These are phyloP conservation scores for Penicillium sp. DNA, from an alignment of 2,329 filamentous ascomycete genomes.

Conservation along the genomic window DNA sequence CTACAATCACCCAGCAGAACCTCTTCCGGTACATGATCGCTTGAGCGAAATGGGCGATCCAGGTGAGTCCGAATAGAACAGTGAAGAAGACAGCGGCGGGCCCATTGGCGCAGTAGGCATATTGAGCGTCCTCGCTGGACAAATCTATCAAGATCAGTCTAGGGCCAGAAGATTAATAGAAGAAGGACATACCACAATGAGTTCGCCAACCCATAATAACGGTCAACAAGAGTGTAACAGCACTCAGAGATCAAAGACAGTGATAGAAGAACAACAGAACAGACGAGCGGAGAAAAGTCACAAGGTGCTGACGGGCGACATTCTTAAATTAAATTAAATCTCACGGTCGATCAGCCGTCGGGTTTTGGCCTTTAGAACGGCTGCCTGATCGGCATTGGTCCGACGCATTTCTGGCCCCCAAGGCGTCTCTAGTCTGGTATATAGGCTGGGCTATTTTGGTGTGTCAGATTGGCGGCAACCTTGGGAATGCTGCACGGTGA, in stretches of 20 bases:
- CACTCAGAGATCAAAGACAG: not conserved
- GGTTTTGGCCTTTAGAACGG: not conserved
- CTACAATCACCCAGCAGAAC: constrained; percentile 1
- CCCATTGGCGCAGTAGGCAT: not conserved
- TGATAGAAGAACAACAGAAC: not conserved
- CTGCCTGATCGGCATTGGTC: not conserved
- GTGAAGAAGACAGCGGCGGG: constrained; percentile 2
- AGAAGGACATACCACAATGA: constrained; percentile 1
- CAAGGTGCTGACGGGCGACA: constrained; percentile 2
- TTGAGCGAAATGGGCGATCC: not conserved
- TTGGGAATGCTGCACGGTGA: constrained; percentile 1
- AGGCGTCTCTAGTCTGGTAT: not conserved
- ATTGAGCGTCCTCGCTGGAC: constrained; percentile 1
- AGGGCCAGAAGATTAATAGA: not conserved
- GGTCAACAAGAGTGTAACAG: not conserved
- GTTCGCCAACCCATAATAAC: constrained; percentile 4
- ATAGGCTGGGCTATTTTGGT: not conserved
- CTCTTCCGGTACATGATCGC: constrained; percentile 2
- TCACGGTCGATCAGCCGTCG: not conserved
- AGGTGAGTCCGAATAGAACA: constrained; percentile 2
- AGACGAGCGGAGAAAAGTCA: not conserved
- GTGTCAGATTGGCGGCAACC: not conserved
- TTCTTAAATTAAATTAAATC: not conserved
- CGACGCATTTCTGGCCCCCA: not conserved
- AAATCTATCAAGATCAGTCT: not conserved